These are phyloP conservation scores for Balamuthia mandrillaris DNA, from an alignment of 208 protist species.

Conservation along the genomic window DNA sequence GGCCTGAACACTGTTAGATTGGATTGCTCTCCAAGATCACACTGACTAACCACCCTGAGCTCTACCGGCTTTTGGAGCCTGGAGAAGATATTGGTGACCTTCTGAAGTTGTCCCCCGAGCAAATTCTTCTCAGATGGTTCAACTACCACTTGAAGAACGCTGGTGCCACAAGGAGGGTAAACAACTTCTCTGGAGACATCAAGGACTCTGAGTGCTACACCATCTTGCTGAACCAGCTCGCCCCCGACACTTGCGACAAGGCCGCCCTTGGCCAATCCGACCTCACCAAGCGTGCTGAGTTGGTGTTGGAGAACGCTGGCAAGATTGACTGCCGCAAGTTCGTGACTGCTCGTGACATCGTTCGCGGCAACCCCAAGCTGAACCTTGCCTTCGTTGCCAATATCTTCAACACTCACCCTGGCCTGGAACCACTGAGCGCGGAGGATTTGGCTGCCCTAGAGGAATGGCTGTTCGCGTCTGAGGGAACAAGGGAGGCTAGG, in stretches of 20 bases:
- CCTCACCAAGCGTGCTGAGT: slow-evolving; percentile 58
- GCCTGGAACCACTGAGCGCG: slow-evolving; percentile 36
- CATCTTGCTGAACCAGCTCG: slow-evolving; percentile 75
- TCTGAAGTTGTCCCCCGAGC: slow-evolving; percentile 69
- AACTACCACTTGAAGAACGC: slow-evolving; percentile 79
- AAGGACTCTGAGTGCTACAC: slow-evolving; percentile 67
- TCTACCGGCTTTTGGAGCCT: slow-evolving; percentile 68
- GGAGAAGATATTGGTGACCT: slow-evolving; percentile 75
- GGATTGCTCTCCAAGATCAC: slow-evolving; percentile 69
- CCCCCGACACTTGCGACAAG: slow-evolving; percentile 52
- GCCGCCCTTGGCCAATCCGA: slow-evolving; percentile 51
- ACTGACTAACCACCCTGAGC: slow-evolving; percentile 72
- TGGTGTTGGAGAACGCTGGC: slow-evolving; percentile 74
- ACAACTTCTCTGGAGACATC: slow-evolving; percentile 73
- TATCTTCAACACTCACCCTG: slow-evolving; percentile 70
- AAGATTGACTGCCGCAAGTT: slow-evolving; percentile 80
- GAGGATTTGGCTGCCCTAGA: neutral
- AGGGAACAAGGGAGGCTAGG: slow-evolving; percentile 72
- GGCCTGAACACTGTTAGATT: too few species aligned
- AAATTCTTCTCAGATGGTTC: slow-evolving; percentile 80
- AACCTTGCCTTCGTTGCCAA: slow-evolving; percentile 84
- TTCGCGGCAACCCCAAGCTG: slow-evolving; percentile 66
- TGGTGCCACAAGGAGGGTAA: slow-evolving; percentile 56
- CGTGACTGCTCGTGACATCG: slow-evolving; percentile 67
- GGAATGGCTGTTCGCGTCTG: slow-evolving; percentile 43